Evolutionary conservation across 75 land plant genomes (phyloP).

Genomic region (Chamaecyparis obtusa): DNA sequence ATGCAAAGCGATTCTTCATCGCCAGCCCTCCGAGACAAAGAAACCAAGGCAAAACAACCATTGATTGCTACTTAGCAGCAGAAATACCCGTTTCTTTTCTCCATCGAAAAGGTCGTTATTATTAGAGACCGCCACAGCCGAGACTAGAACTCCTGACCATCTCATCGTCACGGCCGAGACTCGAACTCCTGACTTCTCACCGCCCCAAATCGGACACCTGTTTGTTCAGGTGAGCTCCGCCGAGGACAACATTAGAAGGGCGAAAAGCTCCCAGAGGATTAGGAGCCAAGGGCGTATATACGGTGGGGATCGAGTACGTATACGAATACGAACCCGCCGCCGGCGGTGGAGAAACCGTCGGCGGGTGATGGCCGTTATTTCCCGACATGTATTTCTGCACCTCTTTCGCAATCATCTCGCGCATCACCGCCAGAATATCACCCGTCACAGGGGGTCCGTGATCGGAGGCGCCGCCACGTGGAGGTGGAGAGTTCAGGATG

Average conservation of each 20-base stretch:
- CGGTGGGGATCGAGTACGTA: not conserved
- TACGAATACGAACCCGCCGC: not conserved
- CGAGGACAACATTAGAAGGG: not conserved
- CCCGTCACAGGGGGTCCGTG: constrained; percentile 18
- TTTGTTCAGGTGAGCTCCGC: not conserved
- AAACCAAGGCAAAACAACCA: not conserved
- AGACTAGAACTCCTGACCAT: not conserved
- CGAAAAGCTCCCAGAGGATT: not conserved
- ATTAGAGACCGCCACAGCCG: not conserved
- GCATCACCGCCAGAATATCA: constrained; percentile 53
- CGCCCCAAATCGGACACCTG: not conserved
- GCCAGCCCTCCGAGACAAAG: not conserved
- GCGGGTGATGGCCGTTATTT: not conserved
- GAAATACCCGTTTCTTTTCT: not conserved
- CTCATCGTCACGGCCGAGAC: not conserved
- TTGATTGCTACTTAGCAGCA: not conserved
- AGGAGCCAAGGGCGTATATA: not conserved
- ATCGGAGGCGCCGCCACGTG: constrained; percentile 3
- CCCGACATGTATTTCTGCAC: constrained; percentile 51
- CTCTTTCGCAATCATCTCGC: constrained; percentile 74
- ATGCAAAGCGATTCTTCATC: not conserved
- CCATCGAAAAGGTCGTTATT: not conserved
- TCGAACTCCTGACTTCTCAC: not conserved
- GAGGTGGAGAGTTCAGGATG: not conserved
- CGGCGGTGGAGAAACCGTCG: not conserved